Base-by-base conservation (phyloP, 306 rosid species). In the Trifolium repens region DNA sequence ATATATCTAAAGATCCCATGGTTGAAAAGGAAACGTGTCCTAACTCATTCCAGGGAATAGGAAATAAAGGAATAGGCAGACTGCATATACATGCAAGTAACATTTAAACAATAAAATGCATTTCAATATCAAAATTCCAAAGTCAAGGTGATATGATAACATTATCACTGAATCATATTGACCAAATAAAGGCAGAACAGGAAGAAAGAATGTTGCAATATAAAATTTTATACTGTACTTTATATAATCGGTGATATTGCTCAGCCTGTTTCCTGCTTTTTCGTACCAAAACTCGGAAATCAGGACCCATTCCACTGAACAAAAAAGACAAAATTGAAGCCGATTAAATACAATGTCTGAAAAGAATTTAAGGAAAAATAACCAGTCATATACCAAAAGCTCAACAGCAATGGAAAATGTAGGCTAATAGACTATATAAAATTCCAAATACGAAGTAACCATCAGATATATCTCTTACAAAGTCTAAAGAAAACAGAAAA, bases 261-360 rank as follows among this genome's bases (percentile, higher is more conserved):
- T 85, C 97, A 37, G 98, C 97, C 66, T 93, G 98, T 83, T 93
- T 93, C 89, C 98, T 88, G 89, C 98, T 93, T 81, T 93, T 93
- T 64, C 96, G 88, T 37, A 93, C 98, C 84, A 93, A 79, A 59
- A 93, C 98, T 76, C 98, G 91, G 69, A 93, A 93, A 81, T 93
- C 98, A 68, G 98, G 98, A 80, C 98, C 98, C 98, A 93, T 93
- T 54, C 97, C 98, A 69, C 98, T 93, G 88, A 54, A 76, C 16
- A 62, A 63, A 54, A 77, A 73, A 68, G 67, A 69, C 40, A 61
- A 86, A 62, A 71, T 60, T 61, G 72, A 78, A 40, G 69, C 47
- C 53, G 54, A 24, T 50, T 53, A 30, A 22, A 22, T 22, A 22
- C 24, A 22, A 67, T 68, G 27, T 50, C 9, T 17, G 32, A 32